Percentiles rank a stretch among this genome's conserved stretches.
These are phyloP conservation scores for Flaveria floridana DNA, from an alignment of 140 eudicot genomes.

Conservation along the genomic window DNA sequence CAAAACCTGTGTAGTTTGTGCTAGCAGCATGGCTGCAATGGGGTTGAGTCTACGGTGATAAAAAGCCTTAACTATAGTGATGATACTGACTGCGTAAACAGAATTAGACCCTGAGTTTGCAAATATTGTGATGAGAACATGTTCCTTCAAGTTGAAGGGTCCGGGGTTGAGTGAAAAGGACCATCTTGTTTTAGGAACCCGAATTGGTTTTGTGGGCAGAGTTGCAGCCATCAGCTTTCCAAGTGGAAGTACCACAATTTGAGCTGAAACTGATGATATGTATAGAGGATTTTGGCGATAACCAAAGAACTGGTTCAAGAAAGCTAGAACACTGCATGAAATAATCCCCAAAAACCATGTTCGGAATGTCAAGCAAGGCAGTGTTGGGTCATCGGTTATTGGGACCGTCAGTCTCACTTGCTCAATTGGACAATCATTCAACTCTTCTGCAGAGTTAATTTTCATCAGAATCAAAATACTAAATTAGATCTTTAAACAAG, in stretches of 20 bases:
- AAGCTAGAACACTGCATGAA: constrained; percentile 62
- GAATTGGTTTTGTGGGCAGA: constrained; percentile 43
- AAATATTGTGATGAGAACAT: constrained; percentile 75
- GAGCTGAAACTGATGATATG: constrained; percentile 60
- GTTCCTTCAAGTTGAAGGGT: constrained; percentile 84
- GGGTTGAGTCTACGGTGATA: constrained; percentile 57
- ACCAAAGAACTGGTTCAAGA: constrained; percentile 66
- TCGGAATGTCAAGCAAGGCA: constrained; percentile 65
- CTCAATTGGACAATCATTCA: constrained; percentile 72
- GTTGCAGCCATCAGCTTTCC: constrained; percentile 86
- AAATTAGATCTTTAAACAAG: not conserved
- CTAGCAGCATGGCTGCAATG: constrained; percentile 55
- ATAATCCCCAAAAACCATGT: constrained; percentile 69
- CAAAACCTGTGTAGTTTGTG: constrained; percentile 64
- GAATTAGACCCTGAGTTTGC: constrained; percentile 64
- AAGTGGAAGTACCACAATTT: constrained; percentile 65
- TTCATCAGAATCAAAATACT: not conserved
- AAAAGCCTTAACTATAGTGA: constrained; percentile 70
- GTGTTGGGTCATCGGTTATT: constrained; percentile 64
- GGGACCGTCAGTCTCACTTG: constrained; percentile 84
- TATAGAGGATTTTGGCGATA: constrained; percentile 54
- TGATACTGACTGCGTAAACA: constrained; percentile 63
- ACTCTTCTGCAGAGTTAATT: constrained; percentile 38
- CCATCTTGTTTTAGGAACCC: constrained; percentile 42
- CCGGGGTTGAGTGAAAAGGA: constrained; percentile 77